Conservation (phyloP, 1,284 basidiomycete species). For the Cryptococcus wingfieldii region DNA sequence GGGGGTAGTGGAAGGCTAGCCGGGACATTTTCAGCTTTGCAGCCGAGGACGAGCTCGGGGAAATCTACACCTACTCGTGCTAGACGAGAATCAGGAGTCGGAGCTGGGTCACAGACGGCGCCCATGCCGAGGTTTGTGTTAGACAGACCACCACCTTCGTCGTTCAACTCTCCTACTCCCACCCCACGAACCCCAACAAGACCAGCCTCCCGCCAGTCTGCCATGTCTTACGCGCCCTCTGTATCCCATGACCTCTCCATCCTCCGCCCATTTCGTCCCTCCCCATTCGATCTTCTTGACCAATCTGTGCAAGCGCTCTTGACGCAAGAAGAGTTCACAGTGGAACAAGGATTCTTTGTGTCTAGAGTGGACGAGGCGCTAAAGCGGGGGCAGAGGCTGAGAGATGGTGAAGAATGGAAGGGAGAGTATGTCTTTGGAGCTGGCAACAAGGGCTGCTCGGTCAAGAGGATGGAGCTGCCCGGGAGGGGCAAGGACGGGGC, state of each 20-base stretch:
- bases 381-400: slow-evolving; percentile 35
- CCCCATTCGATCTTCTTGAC: slow-evolving; percentile 42
- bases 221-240: slow-evolving; percentile 13
- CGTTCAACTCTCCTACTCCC: slow-evolving; percentile 34
- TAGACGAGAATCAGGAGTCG: slow-evolving; percentile 2
- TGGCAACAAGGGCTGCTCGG: slow-evolving; percentile 25
- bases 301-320: slow-evolving; percentile 28
- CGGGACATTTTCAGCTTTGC: slow-evolving; percentile 11
- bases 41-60: slow-evolving; percentile 6
- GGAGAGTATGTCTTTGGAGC: slow-evolving; percentile 45
- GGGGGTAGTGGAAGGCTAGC: slow-evolving; percentile 2
- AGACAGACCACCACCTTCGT: slow-evolving; percentile 30
- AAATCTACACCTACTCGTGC: slow-evolving; percentile 1
- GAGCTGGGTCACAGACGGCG: slow-evolving; percentile 5
- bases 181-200: slow-evolving; percentile 6
- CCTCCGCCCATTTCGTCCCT: slow-evolving; percentile 34
- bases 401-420: slow-evolving; percentile 42
- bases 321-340: slow-evolving; percentile 18
- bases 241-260: slow-evolving; percentile 1
- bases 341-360: slow-evolving; percentile 23
- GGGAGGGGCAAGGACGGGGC: slow-evolving; percentile 10
- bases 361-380: slow-evolving; percentile 34
- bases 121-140: slow-evolving; percentile 3
- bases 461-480: slow-evolving; percentile 35
- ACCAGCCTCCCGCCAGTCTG: slow-evolving; percentile 29